Percentiles rank a stretch among this genome's conserved stretches.
Conservation (phyloP, 805 yeast genomes). For the Saturnispora dispora region DNA sequence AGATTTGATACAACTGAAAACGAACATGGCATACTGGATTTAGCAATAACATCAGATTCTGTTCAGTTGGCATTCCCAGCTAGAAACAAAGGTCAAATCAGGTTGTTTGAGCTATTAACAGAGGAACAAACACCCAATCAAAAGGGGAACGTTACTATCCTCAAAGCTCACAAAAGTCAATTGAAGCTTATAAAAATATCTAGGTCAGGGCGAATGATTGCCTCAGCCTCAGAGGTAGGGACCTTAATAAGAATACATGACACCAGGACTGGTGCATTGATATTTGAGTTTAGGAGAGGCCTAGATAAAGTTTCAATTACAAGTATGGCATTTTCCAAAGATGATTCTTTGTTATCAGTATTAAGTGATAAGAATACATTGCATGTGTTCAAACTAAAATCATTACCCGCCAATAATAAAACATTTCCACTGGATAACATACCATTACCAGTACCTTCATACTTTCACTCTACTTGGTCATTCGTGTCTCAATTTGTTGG, state of each 20-base stretch:
- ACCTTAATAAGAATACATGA: constrained; percentile 72
- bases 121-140: not conserved
- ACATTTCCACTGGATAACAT: constrained; percentile 45
- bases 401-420: constrained; percentile 23
- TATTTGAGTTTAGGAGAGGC: constrained; percentile 87
- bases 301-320: constrained; percentile 75
- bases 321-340: constrained; percentile 76
- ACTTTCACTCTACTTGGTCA: constrained; percentile 83
- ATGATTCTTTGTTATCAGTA: constrained; percentile 70
- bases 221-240: constrained; percentile 77
- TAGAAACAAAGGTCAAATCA: constrained; percentile 65
- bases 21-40: constrained; percentile 53
- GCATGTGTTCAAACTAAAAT: constrained; percentile 57
- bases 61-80: constrained; percentile 69
- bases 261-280: constrained; percentile 53
- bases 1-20: constrained; percentile 59
- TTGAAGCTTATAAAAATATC: constrained; percentile 58
- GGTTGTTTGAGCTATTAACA: constrained; percentile 58
- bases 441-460: constrained; percentile 48
- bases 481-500: constrained; percentile 61
- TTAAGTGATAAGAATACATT: constrained; percentile 83
- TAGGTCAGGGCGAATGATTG: constrained; percentile 56
- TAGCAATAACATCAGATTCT: constrained; percentile 17
- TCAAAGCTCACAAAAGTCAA: constrained; percentile 67
- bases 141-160: constrained; percentile 42